Percentiles rank a stretch among this genome's conserved stretches.
phyloP scores from a whole-genome alignment of 179 eudicot genomes.

The Pouteria campechiana region DNA sequence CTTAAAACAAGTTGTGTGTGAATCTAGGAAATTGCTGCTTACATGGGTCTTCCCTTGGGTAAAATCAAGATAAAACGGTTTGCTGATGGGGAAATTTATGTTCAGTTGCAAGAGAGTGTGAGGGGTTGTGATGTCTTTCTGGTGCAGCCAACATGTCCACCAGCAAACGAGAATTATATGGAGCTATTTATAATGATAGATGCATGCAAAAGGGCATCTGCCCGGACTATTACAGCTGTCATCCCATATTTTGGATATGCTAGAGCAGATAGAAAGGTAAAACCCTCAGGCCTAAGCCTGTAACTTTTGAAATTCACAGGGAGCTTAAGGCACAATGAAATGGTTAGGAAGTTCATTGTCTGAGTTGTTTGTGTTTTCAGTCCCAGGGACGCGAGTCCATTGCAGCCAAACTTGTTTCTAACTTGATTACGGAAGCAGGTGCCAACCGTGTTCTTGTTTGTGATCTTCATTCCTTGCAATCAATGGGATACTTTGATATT shows the following conservation, averaged over 20 bases:
- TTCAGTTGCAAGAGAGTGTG: constrained; percentile 91
- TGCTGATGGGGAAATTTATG: constrained; percentile 94
- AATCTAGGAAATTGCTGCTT: constrained; percentile 77
- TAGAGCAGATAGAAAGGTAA: constrained; percentile 92
- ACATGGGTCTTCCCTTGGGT: constrained; percentile 83
- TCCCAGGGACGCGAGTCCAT: constrained; percentile 94
- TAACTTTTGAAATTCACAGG: no score
- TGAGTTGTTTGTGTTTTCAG: constrained; percentile 22
- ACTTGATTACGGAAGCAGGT: constrained; percentile 83
- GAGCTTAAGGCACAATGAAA: no score
- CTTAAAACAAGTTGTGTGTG: no score
- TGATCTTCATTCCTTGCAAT: constrained; percentile 92
- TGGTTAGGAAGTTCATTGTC: no score
- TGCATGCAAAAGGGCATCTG: constrained; percentile 94
- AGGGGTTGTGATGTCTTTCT: constrained; percentile 87
- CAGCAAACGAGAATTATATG: constrained; percentile 91
- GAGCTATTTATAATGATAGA: constrained; percentile 84
- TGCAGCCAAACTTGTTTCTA: constrained; percentile 81
- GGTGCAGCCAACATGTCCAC: constrained; percentile 80
- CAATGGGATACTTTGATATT: constrained; percentile 94
- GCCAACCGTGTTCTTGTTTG: constrained; percentile 88
- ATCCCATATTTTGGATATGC: constrained; percentile 96
- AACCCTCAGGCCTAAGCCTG: no score
- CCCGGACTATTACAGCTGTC: constrained; percentile 83
- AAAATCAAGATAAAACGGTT: constrained; percentile 61